Evolutionary conservation across 169 alveolate genomes (phyloP), one percentile per base, ranked within the genome.

Genomic region (Cryptosporidium canis): DNA sequence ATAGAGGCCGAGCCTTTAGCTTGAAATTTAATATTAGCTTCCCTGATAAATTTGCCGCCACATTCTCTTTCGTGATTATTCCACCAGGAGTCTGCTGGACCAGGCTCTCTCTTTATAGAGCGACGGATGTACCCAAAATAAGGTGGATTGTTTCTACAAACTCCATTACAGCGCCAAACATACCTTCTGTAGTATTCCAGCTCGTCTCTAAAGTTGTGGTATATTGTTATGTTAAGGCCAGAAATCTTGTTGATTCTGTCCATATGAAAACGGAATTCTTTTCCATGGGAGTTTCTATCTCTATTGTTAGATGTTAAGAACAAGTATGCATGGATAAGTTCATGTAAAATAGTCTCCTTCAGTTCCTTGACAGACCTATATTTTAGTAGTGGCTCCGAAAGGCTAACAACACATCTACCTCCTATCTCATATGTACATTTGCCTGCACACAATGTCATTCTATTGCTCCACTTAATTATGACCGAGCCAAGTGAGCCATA

Each of bases 311-410:
- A 83, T 39, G 97, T 95, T 9, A 97, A 72, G 77, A 95, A 96
- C 47, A 97, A 85, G 65, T 94, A 95, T 21, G 99, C 99, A 72
- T 97, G 99, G 66, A 97, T 97, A 98, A 97, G 96, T 92, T 97
- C 99, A 84, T 97, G 99, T 29, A 97, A 91, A 31, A 97, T 93
- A 11, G 99, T 97, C 83, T 96, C 98, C 93, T 93, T 90, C 3
- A 95, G 92, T 58, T 97, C 99, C 82, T 92, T 93, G 33, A 92
- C 93, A 29, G 97, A 82, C 65, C 99, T 90, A 90, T 92, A 96
- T 91, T 94, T 95, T 35, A 97, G 91, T 39, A 97, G 91, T 8
- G 98, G 97, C 77, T 97, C 98, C 33, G 98, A 93, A 39, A 97
- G 92, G 29, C 97, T 93, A 27, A 97, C 94, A 24, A 95, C 94